Base-by-base conservation (phyloP, 176 grass and related monocot genomes). In the Ensete glaucum region DNA sequence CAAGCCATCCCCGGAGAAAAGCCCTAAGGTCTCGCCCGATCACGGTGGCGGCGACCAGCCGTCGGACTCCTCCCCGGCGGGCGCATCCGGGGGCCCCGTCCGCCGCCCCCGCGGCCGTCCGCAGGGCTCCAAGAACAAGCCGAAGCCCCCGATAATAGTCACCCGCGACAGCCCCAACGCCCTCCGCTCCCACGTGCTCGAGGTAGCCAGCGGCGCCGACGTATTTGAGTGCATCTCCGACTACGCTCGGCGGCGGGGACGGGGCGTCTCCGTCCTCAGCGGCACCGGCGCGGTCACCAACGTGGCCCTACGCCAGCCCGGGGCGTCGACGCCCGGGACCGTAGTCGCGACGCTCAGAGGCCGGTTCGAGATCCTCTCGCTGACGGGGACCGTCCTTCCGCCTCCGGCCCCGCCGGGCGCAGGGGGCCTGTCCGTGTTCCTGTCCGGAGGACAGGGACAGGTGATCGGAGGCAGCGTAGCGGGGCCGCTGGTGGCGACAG, bases 281-380 rank as follows among this genome's bases (percentile, higher is more conserved):
- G 74, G 74, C 74, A 16, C 11, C 34, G 74, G 74, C 48, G 11
- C 58, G 9, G 58, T 76, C 25, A 22, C 3, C 34, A 76, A 76
- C 74, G 74, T 76, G 29, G 17, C 58, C n/a, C 74, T 76, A 29
- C 59, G 43, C 57, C 74, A 76, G 74, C 74, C 74, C 0, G 75
- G 75, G 59, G 49, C 75, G 20, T 50, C 57, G 20, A 34, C 75
- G 20, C 59, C 60, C 48, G 75, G 75, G 12, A 77, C 50, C 59
- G 48, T 52, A 20, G 75, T 77, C 13, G 75, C 75, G n/a, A 77
- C 75, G 19, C 75, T 77, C n/a, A 62, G 75, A 11, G 75, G 75
- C n/a, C 75, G 60, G 48, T 77, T 77, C 60, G 75, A 77, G 75
- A 65, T 77, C 59, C 59, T 77, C 60, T 77, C 75, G 10, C 60